Evolutionary conservation across 495 filamentous ascomycete species (phyloP), one percentile per base, ranked within the genome.

Genomic region (Elasticomyces elasticus): DNA sequence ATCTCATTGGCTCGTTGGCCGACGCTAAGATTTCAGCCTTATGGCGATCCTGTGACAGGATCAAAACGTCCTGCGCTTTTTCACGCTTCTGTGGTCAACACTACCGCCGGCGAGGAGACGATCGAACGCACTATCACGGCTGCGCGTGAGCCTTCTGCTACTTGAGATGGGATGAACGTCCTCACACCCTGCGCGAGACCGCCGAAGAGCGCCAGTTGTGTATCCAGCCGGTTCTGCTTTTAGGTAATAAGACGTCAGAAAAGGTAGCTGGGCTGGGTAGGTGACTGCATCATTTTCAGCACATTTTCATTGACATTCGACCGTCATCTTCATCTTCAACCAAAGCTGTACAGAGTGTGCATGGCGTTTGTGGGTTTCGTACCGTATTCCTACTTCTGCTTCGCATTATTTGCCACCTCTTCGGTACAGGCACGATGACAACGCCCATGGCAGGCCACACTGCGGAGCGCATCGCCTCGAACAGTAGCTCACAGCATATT

Each of bases 301-400:
- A n/a, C 31, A 10, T 37, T 10, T 10, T 10, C 31, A 37, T 10
- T 37, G 31, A 37, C 31, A 37, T 37, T 10, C 10, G 10, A n/a
- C 31, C n/a, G 10, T 37, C 31, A n/a, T n/a, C 31, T n/a, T 37
- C 31, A n/a, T n/a, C n/a, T 37, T 37, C 31, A 37, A 37, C 10
- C 10, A n/a, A 37, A 37, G 31, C n/a, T 10, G 10, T 10, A 10
- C 31, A n/a, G 31, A 37, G n/a, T 22, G 20, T 24, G 48, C 24
- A 51, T 51, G 48, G 48, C 28, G 48, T 23, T 37, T 30, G 48
- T 5, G 30, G 48, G n/a, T 40, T 6, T 7, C 40, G 15, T 40
- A 26, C 48, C 40, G 1, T 51, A n/a, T 40, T 33, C 20, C n/a
- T 51, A 20, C 7, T 15, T 33, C 23, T n/a, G n/a, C 24, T 49